Base-by-base conservation (phyloP, 2,329 filamentous ascomycete species). In the Pestalotiopsis sp. region DNA sequence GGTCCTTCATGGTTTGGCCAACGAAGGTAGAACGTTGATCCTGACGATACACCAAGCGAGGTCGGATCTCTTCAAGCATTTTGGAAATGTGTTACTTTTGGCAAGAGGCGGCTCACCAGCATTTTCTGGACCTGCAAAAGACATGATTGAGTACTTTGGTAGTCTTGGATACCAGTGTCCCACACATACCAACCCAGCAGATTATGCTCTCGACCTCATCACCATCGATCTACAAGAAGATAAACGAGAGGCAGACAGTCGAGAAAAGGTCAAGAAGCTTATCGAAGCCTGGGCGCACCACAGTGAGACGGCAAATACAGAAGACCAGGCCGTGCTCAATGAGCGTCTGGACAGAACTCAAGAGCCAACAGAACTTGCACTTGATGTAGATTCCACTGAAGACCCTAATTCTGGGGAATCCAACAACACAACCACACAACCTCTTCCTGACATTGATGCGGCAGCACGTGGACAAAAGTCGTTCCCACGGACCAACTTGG, bases 11-110 rank as follows among this genome's bases (percentile, higher is more conserved):
- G 90, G 90, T 2, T 83, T 95, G 2, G 91, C 92, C 0, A 87
- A 89, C 25, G 92, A 94, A 79, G 92, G 92, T 1, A 87, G 92
- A 5, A 94, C 92, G 0, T 78, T 94, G 1, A 88, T 94, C 58
- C 83, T 94, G n/a, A 94, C 92, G 0, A 93, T 94, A 45, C 92
- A 94, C 69, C 92, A 94, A 77, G 90, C 92, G 1, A 88, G 92
- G 2, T 93, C 91, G 0, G 91, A 94, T 71, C 79, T 94, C 0
- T 94, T 94, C 74, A 82, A 83, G 23, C 87, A 90, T 70, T 94
- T 94, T 75, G 91, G 91, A 1, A 92, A 91, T 68, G 84, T 94
- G 0, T 80, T 94, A 1, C 85, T 94, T 1, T 84, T 94, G 1
- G 91, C 92, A 0, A 84, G 91, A 17, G 92, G 92, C 0, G 92